A percentile compares a stretch with the other conserved stretches of the same genome.
Conservation (phyloP, 169 alveolate genomes). For the Plasmodium knowlesi region DNA sequence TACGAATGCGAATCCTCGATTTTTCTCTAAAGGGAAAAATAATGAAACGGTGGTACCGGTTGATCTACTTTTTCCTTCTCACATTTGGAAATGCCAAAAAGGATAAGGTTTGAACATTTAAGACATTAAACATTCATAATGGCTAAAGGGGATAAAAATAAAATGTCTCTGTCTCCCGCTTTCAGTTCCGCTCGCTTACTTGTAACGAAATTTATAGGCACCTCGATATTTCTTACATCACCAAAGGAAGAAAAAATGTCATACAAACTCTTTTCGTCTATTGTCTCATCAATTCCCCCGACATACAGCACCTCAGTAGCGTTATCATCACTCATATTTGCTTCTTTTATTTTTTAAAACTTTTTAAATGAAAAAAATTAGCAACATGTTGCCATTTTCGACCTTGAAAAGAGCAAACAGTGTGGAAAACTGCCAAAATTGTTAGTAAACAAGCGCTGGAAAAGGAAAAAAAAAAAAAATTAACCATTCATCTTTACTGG, state of each 20-base stretch:
- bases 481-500: background rate
- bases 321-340: constrained; percentile 50
- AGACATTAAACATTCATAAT: background rate
- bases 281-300: constrained; percentile 86
- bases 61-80: background rate
- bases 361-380: background rate
- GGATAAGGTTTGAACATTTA: background rate
- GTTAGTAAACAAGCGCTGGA: background rate
- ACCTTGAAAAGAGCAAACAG: background rate
- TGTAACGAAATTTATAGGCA: constrained; percentile 84
- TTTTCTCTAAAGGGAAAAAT: constrained; percentile 71
- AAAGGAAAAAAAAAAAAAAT: background rate
- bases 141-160: background rate
- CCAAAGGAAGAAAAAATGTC: constrained; percentile 88
- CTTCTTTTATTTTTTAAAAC: background rate
- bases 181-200: constrained; percentile 65
- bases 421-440: background rate
- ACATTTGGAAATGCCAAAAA: background rate
- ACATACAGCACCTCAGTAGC: constrained; percentile 74
- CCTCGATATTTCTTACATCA: constrained; percentile 81
- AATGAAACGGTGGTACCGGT: background rate
- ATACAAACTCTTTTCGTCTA: constrained; percentile 81
- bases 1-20: constrained; percentile 83
- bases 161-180: background rate
- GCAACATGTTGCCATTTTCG: background rate